These are phyloP conservation scores for Globisporangium nodosum DNA, from an alignment of 352 stramenopile species.

Conservation along the genomic window DNA sequence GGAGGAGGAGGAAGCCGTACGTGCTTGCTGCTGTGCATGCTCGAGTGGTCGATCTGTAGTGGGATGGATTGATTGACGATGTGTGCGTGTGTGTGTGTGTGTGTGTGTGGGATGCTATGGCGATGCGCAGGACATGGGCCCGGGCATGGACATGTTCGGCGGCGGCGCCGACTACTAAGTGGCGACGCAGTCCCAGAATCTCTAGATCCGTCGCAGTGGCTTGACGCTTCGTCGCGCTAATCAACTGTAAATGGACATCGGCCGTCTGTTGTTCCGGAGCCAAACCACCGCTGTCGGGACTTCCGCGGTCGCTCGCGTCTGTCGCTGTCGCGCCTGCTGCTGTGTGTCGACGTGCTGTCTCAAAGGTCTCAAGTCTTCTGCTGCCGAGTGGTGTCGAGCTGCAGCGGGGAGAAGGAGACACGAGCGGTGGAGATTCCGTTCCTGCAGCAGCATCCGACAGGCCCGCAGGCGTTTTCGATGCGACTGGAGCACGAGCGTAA, in stretches of 20 bases:
- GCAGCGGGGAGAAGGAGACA: too few species aligned
- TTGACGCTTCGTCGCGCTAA: conserved; percentile 29
- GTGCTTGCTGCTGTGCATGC: conserved; percentile 11
- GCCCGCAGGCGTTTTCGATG: too few species aligned
- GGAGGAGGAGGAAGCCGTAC: conserved; percentile 63
- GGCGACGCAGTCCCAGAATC: background rate
- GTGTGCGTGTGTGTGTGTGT: conserved; percentile 7
- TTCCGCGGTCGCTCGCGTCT: too few species aligned
- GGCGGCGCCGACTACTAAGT: conserved; percentile 58
- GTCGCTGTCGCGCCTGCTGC: too few species aligned
- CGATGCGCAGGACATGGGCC: conserved; percentile 37
- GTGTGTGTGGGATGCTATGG: background rate
- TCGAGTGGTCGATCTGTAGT: too few species aligned
- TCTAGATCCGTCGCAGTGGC: conserved; percentile 21
- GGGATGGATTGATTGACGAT: background rate
- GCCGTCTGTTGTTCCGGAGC: conserved; percentile 34
- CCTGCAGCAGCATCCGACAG: too few species aligned
- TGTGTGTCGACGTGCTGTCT: too few species aligned
- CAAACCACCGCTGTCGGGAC: background rate
- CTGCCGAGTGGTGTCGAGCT: too few species aligned
- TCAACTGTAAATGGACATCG: conserved; percentile 45
- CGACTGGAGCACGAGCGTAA: too few species aligned
- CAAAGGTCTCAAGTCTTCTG: too few species aligned
- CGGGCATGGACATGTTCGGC: conserved; percentile 72
- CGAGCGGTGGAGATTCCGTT: too few species aligned